Conservation (phyloP, 805 yeast genomes). For the Ogataea pignaliae region DNA sequence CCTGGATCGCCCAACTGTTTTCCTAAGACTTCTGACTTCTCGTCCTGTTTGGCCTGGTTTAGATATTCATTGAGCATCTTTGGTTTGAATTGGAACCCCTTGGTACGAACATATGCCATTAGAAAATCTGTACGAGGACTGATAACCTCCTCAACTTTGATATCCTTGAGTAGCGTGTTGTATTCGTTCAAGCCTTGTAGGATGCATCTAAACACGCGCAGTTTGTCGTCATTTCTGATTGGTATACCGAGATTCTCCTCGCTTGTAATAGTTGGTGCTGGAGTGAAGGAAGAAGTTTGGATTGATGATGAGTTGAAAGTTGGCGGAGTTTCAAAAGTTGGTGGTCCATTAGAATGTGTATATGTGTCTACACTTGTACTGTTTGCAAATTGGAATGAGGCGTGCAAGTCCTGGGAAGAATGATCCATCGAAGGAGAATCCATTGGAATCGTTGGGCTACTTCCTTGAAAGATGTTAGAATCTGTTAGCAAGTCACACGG, state of each 20-base stretch:
- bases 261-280: not conserved
- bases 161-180: constrained; percentile 2
- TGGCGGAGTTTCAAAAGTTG: not conserved
- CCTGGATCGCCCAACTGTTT: constrained; percentile 11
- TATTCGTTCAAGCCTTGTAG: not conserved
- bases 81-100: constrained; percentile 18
- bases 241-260: not conserved
- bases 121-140: constrained; percentile 25
- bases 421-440: constrained; percentile 13
- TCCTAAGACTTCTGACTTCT: constrained; percentile 8
- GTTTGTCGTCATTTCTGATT: not conserved
- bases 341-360: constrained; percentile 1
- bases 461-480: constrained; percentile 6
- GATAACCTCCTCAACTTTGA: constrained; percentile 15
- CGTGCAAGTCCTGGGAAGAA: not conserved
- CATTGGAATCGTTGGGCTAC: constrained; percentile 15
- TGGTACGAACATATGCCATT: constrained; percentile 14
- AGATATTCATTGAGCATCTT: constrained; percentile 24
- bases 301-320: not conserved
- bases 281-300: not conserved
- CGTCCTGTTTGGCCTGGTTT: constrained; percentile 21
- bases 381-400: not conserved
- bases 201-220: not conserved
- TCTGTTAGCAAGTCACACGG: constrained; percentile 11
- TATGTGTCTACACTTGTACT: not conserved